Evolutionary conservation across 129 eudicot species (phyloP).

Genomic region (Flaveria sonorensis): DNA sequence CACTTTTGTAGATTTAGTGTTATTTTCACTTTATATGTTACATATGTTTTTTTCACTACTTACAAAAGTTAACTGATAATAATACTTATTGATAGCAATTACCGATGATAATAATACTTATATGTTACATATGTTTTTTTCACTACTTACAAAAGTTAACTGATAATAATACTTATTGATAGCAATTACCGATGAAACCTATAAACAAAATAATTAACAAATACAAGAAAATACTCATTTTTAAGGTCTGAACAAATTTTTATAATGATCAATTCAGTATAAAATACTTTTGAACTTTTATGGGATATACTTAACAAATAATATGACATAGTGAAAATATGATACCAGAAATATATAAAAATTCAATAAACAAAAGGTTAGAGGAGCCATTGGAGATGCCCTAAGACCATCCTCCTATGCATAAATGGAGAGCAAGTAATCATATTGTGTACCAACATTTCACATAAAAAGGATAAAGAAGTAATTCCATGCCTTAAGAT

Average conservation of each 20-base stretch:
- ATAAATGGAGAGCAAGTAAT: background rate
- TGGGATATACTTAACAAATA: background rate
- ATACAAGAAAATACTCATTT: background rate
- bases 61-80: background rate
- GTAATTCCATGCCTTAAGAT: constrained; percentile 35
- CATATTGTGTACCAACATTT: background rate
- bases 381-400: background rate
- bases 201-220: background rate
- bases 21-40: background rate
- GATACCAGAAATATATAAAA: background rate
- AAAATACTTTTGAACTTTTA: no score
- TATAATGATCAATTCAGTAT: background rate
- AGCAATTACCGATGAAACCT: background rate
- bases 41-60: background rate
- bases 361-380: background rate
- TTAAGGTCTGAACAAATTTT: background rate
- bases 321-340: background rate
- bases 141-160: background rate
- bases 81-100: background rate
- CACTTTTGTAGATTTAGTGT: background rate
- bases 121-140: background rate
- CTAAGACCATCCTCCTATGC: background rate
- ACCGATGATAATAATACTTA: background rate
- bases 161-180: background rate
- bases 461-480: constrained; percentile 12